phyloP scores from a whole-genome alignment of 2,329 filamentous ascomycete species.

The Scytalidium lignicola region DNA sequence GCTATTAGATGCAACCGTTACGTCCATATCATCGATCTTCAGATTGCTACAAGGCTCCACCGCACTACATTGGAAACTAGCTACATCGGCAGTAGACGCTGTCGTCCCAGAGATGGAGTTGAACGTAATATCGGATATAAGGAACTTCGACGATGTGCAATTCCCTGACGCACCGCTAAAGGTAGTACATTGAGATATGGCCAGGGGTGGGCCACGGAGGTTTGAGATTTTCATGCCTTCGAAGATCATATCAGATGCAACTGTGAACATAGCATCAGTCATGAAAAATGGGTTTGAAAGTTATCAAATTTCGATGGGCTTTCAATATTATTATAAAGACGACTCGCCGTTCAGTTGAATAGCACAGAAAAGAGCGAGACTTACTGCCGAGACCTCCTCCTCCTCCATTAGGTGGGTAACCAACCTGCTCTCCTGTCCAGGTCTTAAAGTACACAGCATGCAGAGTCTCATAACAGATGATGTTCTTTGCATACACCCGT shows the following conservation, averaged over 20 bases:
- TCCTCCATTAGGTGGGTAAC: conserved; percentile 52
- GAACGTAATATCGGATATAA: conserved; percentile 30
- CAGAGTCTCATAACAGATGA: conserved; percentile 39
- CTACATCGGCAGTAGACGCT: conserved; percentile 12
- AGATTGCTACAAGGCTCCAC: conserved; percentile 24
- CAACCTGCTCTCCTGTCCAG: conserved; percentile 47
- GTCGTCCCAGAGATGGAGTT: conserved; percentile 16
- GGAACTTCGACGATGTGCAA: conserved; percentile 35
- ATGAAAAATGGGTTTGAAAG: no score
- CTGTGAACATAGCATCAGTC: background rate
- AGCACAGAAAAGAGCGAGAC: no score
- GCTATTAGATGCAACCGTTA: conserved; percentile 16
- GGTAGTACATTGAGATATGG: conserved; percentile 35
- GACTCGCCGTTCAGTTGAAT: no score
- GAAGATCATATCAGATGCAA: conserved; percentile 28
- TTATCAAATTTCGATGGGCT: no score
- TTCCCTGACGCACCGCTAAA: conserved; percentile 31
- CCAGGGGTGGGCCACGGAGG: conserved; percentile 26
- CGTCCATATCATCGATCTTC: conserved; percentile 12
- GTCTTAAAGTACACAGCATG: conserved; percentile 53
- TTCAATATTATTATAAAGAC: no score
- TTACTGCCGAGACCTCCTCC: conserved; percentile 46
- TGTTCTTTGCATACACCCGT: conserved; percentile 42
- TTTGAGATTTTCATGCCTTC: conserved; percentile 28
- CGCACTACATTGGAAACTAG: conserved; percentile 28